Percentiles rank a stretch among this genome's conserved stretches.
Conservation (phyloP, 805 yeast genomes). For the Wickerhamiella occidentalis region DNA sequence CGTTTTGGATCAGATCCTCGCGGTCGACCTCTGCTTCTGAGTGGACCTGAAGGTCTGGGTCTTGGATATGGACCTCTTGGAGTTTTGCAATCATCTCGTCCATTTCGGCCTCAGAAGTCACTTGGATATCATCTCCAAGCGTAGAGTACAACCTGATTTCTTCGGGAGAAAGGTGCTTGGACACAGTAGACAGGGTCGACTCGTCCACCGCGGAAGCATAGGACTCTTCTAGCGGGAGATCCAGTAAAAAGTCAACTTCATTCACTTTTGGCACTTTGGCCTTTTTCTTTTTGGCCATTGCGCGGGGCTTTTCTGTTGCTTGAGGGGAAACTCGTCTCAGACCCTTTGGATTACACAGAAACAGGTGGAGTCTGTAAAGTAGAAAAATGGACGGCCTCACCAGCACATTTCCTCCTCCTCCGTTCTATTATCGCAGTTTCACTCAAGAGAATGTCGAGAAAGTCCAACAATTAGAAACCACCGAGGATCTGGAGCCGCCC, state of each 20-base stretch:
- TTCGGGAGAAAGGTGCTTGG: not conserved
- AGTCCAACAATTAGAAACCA: constrained; percentile 24
- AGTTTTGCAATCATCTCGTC: not conserved
- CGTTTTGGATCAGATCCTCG: constrained; percentile 13
- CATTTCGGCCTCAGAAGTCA: constrained; percentile 1
- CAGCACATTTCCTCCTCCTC: constrained; percentile 90
- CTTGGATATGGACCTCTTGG: not conserved
- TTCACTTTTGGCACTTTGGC: constrained; percentile 1
- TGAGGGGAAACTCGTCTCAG: not conserved
- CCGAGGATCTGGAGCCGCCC: constrained; percentile 16
- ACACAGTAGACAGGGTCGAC: not conserved
- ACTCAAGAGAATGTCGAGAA: constrained; percentile 47
- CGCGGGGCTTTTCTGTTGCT: not conserved
- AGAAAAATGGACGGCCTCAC: constrained; percentile 32
- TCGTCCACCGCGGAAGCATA: not conserved
- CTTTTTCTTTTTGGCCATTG: constrained; percentile 15
- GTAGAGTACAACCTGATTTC: constrained; percentile 1
- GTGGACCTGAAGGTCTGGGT: constrained; percentile 1
- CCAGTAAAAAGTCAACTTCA: not conserved
- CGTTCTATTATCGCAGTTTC: constrained; percentile 64
- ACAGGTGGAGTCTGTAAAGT: not conserved
- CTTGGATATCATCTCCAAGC: not conserved
- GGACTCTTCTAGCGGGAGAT: not conserved
- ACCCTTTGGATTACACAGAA: not conserved
- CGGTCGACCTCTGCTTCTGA: constrained; percentile 13